Percentiles rank a stretch among this genome's conserved stretches.
phyloP scores from a whole-genome alignment of 495 filamentous ascomycete genomes.

The Bacidia rubella region DNA sequence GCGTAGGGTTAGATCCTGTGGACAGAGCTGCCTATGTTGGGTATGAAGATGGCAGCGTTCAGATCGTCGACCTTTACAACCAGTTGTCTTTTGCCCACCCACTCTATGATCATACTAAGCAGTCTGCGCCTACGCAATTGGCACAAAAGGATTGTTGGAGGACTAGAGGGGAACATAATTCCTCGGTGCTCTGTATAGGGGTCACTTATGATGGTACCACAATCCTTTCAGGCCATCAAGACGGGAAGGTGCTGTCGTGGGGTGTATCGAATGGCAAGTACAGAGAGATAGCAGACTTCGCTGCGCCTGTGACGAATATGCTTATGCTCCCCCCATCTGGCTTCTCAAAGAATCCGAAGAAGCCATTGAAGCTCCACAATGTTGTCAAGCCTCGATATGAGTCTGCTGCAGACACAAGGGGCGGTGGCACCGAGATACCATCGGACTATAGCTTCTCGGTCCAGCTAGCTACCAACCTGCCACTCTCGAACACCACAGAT shows the following conservation, averaged over 20 bases:
- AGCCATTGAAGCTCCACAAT: slow-evolving; percentile 37
- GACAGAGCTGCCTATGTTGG: slow-evolving; percentile 72
- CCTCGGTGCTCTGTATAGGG: slow-evolving; percentile 46
- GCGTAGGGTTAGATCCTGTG: slow-evolving; percentile 65
- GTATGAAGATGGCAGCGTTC: slow-evolving; percentile 71
- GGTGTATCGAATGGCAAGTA: slow-evolving; percentile 55
- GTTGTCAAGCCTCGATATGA: slow-evolving; percentile 61
- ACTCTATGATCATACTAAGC: slow-evolving; percentile 40
- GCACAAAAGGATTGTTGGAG: slow-evolving; percentile 45
- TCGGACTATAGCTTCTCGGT: slow-evolving; percentile 54
- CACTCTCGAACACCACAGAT: neutral
- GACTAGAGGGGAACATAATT: slow-evolving; percentile 44
- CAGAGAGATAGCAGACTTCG: slow-evolving; percentile 48
- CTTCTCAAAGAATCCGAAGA: slow-evolving; percentile 29
- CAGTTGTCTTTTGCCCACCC: slow-evolving; percentile 35
- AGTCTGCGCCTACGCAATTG: slow-evolving; percentile 45
- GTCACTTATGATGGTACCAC: slow-evolving; percentile 73
- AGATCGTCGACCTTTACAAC: slow-evolving; percentile 64
- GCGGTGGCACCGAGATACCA: slow-evolving; percentile 40
- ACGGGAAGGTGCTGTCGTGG: slow-evolving; percentile 68
- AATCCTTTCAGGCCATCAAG: slow-evolving; percentile 67
- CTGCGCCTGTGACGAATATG: slow-evolving; percentile 69
- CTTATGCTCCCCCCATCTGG: slow-evolving; percentile 49
- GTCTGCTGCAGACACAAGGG: slow-evolving; percentile 28
- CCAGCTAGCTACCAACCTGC: slow-evolving; percentile 36